These are phyloP conservation scores for Metschnikowia continentalis DNA, from an alignment of 805 yeast genomes.

Conservation along the genomic window DNA sequence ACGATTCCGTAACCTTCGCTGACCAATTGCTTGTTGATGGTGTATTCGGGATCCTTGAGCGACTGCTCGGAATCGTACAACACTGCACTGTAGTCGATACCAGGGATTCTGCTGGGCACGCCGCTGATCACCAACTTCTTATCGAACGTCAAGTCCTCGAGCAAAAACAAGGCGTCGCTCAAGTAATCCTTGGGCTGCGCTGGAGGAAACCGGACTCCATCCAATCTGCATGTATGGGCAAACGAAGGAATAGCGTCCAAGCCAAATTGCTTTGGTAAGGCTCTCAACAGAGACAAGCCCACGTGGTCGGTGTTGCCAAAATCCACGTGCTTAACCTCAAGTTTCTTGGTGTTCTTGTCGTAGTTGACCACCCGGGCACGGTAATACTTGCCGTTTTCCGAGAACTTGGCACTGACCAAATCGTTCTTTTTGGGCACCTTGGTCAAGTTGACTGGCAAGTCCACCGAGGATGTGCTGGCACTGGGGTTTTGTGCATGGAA, in stretches of 20 bases:
- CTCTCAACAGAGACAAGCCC: constrained; percentile 41
- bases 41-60: constrained; percentile 49
- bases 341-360: constrained; percentile 42
- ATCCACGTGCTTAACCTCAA: constrained; percentile 56
- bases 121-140: constrained; percentile 53
- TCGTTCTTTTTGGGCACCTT: constrained; percentile 53
- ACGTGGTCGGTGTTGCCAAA: constrained; percentile 54
- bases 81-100: constrained; percentile 47
- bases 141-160: constrained; percentile 51
- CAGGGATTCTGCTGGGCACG: constrained; percentile 35
- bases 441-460: constrained; percentile 36
- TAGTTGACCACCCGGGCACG: constrained; percentile 51
- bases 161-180: constrained; percentile 48
- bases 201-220: constrained; percentile 57
- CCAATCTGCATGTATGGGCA: constrained; percentile 52
- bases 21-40: constrained; percentile 58
- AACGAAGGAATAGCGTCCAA: constrained; percentile 43
- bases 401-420: constrained; percentile 49
- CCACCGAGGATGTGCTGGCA: constrained; percentile 34
- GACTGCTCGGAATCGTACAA: constrained; percentile 56
- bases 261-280: constrained; percentile 49
- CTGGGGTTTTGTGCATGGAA: constrained; percentile 38
- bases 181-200: constrained; percentile 50
- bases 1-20: constrained; percentile 59
- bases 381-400: constrained; percentile 51